These are phyloP conservation scores for Melampsora americana DNA, from an alignment of 1,284 basidiomycete species.

Conservation along the genomic window DNA sequence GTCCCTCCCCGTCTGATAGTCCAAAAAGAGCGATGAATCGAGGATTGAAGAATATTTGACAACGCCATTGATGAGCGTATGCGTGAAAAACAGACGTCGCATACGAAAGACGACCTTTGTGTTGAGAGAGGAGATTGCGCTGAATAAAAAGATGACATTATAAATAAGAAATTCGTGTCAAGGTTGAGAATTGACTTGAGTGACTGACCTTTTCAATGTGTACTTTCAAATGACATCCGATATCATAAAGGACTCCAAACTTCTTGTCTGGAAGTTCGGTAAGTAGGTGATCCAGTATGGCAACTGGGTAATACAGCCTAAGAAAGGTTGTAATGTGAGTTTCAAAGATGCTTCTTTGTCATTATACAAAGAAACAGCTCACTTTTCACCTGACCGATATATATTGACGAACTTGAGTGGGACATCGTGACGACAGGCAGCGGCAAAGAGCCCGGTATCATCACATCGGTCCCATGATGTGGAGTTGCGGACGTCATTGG, in stretches of 20 bases:
- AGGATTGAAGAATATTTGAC: conserved; percentile 3
- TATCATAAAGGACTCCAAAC: conserved; percentile 14
- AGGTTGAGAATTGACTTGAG: neutral
- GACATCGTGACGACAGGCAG: neutral
- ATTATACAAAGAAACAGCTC: neutral
- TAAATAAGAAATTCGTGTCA: too few relatives aligned
- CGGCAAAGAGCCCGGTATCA: conserved; percentile 1
- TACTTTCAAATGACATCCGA: conserved; percentile 2
- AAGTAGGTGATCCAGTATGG: neutral
- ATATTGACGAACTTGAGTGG: conserved; percentile 2
- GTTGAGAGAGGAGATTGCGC: neutral
- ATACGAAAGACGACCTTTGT: neutral
- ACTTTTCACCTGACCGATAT: neutral
- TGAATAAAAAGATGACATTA: neutral
- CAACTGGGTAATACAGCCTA: conserved; percentile 11
- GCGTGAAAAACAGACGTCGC: conserved; percentile 18
- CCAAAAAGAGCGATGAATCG: neutral
- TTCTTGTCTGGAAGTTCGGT: neutral
- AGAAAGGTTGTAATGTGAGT: too few relatives aligned
- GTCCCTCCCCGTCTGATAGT: conserved; percentile 4
- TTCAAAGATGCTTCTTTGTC: too few relatives aligned
- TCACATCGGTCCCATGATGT: conserved; percentile 8
- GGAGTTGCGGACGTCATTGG: conserved; percentile 4
- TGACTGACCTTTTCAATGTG: conserved; percentile 6
- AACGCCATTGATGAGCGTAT: neutral